phyloP scores from a whole-genome alignment of 2,329 filamentous ascomycete species.

The Byssothecium circinans region DNA sequence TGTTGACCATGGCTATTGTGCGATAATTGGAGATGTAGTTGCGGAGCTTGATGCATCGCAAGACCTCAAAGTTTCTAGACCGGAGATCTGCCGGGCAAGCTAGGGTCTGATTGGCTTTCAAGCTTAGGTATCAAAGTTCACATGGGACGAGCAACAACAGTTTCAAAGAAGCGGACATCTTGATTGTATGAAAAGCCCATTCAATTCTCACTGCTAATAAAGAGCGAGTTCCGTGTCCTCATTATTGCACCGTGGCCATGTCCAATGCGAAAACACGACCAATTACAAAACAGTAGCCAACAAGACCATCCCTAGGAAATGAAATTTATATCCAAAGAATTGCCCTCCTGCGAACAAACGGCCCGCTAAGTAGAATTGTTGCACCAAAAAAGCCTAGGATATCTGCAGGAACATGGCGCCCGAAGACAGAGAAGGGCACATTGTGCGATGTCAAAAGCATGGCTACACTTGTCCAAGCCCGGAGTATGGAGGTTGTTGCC shows the following conservation, averaged over 20 bases:
- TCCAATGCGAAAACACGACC: constrained; percentile 4
- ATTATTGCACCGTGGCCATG: constrained; percentile 2
- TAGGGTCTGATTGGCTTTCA: constrained; percentile 5
- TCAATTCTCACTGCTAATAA: too few species aligned
- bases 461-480: too few species aligned
- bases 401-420: neutral
- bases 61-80: constrained; percentile 22
- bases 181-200: neutral
- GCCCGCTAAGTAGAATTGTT: neutral
- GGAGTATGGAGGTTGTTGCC: too few species aligned
- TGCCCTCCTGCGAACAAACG: neutral
- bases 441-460: too few species aligned
- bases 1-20: constrained; percentile 52
- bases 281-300: constrained; percentile 18
- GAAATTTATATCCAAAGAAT: constrained; percentile 7
- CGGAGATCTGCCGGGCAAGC: constrained; percentile 7
- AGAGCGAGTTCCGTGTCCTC: neutral
- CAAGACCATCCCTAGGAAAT: constrained; percentile 8
- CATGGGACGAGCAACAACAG: neutral
- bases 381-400: neutral
- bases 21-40: constrained; percentile 16
- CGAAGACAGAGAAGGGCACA: neutral
- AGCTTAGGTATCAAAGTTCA: neutral
- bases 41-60: constrained; percentile 23
- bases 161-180: neutral